A percentile compares a stretch with the other conserved stretches of the same genome.
phyloP scores from a whole-genome alignment of 495 filamentous ascomycete species.

The Xylaria venustula region DNA sequence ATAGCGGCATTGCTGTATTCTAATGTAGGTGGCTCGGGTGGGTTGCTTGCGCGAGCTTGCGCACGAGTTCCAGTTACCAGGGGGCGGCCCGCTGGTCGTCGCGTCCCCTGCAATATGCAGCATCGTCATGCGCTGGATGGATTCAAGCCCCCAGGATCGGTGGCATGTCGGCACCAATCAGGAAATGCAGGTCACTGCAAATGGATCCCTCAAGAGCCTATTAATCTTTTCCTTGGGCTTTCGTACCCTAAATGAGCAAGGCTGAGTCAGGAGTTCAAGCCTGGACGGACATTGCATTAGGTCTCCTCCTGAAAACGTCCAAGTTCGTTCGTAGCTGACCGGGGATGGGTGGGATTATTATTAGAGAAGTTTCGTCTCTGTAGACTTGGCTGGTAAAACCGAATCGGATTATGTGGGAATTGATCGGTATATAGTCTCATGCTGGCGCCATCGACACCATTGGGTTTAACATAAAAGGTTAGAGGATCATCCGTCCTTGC shows the following conservation, averaged over 20 bases:
- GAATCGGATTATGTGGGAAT: not conserved
- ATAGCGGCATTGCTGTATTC: too few relatives aligned
- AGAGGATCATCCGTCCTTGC: not conserved
- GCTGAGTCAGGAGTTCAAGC: not conserved
- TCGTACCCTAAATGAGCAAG: not conserved
- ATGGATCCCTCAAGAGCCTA: too few relatives aligned
- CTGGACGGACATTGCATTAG: not conserved
- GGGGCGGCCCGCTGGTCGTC: not conserved
- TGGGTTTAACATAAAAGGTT: not conserved
- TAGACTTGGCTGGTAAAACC: too few relatives aligned
- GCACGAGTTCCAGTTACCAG: not conserved
- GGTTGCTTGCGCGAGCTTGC: too few relatives aligned
- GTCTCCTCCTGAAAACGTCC: not conserved
- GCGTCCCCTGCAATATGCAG: slow-evolving; percentile 2
- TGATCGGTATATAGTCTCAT: not conserved
- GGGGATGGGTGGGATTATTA: not conserved
- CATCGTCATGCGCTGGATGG: not conserved
- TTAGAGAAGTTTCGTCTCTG: not conserved
- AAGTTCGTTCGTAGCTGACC: not conserved
- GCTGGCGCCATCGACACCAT: not conserved
- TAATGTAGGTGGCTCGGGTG: too few relatives aligned
- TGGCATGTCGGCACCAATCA: not conserved
- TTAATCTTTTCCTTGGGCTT: too few relatives aligned
- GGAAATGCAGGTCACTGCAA: not conserved
- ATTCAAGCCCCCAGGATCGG: not conserved